Evolutionary conservation across 176 grass and related monocot species (phyloP), one percentile per base, ranked within the genome.

Genomic region (Bothriochloa decipiens): DNA sequence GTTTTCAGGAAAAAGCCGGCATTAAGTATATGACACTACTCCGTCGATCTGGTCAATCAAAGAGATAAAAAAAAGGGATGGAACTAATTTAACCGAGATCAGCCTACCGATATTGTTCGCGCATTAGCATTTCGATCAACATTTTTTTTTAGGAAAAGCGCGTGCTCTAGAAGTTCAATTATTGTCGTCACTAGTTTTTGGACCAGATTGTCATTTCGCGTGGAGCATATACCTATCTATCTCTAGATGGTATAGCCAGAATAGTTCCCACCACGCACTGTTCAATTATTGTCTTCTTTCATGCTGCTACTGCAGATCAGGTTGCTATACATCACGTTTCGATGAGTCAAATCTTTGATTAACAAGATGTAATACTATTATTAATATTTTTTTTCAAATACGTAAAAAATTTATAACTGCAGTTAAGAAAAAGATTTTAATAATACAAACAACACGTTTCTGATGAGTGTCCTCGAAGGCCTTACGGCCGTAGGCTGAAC

Each of bases 261-360:
- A 61, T 47, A 25, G 22, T 25, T 25, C 58, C 9, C 58, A 61
- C 58, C 58, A 26, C 58, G 5, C 27, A 65, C 53, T 39, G 13
- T 8, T 72, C 55, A 73, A 86, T 65, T 49, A 65, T 80, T 80
- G 8, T 25, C 68, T 28, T 80, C 16, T 22, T 66, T n/a, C 49
- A 10, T 0, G 55, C 55, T 57, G 2, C 22, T 58, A 58, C 20
- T 3, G 53, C 18, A 57, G 1, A 86, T 7, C 40, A 50, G 3
- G 16, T 17, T 12, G 8, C 42, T 63, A 57, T n/a, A n/a, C 53
- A 64, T 80, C 64, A 15, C 3, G 18, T n/a, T 57, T 55, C 0
- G 6, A 55, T 8, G 1, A 57, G 52, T 22, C 52, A 22, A 57
- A 20, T 41, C 50, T 20, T 20, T 53, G n/a, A n/a, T n/a, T 14